Evolutionary conservation across 192 early-diverging fungal species (phyloP).

Genomic region (Entophlyctis luteolus): DNA sequence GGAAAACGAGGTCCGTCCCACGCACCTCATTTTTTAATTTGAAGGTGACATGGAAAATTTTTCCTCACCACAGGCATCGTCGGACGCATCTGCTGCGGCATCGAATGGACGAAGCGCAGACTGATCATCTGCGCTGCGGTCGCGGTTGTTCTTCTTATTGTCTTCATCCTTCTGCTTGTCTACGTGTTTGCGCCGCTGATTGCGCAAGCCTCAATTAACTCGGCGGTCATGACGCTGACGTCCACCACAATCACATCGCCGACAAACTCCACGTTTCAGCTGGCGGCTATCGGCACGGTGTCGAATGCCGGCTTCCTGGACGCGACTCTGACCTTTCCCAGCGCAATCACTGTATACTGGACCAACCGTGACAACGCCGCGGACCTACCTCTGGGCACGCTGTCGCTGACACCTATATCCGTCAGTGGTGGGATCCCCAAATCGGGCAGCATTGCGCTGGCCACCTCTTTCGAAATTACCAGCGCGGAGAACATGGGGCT

Average conservation of each 20-base stretch:
- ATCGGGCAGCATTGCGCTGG: slow-evolving; percentile 14
- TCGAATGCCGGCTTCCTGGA: slow-evolving; percentile 28
- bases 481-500: slow-evolving; percentile 18
- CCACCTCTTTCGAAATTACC: slow-evolving; percentile 1
- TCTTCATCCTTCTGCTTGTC: neutral
- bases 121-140: neutral
- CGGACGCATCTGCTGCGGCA: neutral
- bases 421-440: slow-evolving; percentile 25
- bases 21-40: no score
- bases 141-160: slow-evolving; percentile 2
- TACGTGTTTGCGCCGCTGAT: slow-evolving; percentile 14
- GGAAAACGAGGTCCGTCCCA: neutral
- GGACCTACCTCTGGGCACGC: slow-evolving; percentile 18
- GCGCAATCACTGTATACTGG: slow-evolving; percentile 31
- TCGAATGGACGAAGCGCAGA: slow-evolving; percentile 1
- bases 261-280: slow-evolving; percentile 17
- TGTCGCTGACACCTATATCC: slow-evolving; percentile 21
- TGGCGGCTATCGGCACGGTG: slow-evolving; percentile 23
- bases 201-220: slow-evolving; percentile 31
- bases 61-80: neutral
- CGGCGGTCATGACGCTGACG: slow-evolving; percentile 23
- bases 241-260: slow-evolving; percentile 21
- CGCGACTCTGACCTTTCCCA: slow-evolving; percentile 25
- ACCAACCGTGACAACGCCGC: slow-evolving; percentile 13
- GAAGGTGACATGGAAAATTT: no score